These are phyloP conservation scores for Pseudonectria foliicola DNA, from an alignment of 2,329 filamentous ascomycete genomes.

Conservation along the genomic window DNA sequence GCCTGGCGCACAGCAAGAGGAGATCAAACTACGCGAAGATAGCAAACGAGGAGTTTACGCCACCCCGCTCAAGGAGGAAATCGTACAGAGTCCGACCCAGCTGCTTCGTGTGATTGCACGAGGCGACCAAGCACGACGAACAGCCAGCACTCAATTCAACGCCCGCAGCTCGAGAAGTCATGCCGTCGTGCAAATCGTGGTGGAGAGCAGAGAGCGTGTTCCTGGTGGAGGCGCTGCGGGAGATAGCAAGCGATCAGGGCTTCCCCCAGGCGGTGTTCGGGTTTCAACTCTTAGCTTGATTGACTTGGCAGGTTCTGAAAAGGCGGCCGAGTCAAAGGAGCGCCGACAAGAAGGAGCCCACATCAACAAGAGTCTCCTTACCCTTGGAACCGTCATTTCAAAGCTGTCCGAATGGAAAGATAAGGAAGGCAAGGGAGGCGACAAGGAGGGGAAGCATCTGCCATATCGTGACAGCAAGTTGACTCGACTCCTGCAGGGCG, in stretches of 20 bases:
- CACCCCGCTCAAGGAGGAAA: constrained; percentile 92
- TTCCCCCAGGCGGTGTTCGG: constrained; percentile 80
- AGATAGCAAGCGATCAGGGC: constrained; percentile 56
- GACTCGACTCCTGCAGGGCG: constrained; percentile 84
- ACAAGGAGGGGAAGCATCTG: constrained; percentile 85
- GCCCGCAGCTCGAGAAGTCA: constrained; percentile 94
- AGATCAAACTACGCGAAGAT: constrained; percentile 96
- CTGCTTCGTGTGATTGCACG: constrained; percentile 89
- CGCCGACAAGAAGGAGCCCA: constrained; percentile 90
- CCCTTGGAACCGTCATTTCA: constrained; percentile 89
- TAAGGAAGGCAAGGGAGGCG: constrained; percentile 62
- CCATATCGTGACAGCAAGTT: constrained; percentile 98
- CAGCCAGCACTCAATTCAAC: constrained; percentile 95
- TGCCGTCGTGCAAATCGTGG: constrained; percentile 96
- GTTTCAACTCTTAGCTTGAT: constrained; percentile 94
- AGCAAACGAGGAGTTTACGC: constrained; percentile 95
- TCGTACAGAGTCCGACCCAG: constrained; percentile 95
- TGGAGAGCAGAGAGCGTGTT: constrained; percentile 86
- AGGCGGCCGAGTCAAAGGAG: constrained; percentile 92
- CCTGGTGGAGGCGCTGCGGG: constrained; percentile 38
- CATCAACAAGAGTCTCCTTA: constrained; percentile 97
- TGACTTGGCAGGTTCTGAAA: constrained; percentile 92
- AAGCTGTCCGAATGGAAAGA: constrained; percentile 86
- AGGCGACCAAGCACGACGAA: constrained; percentile 83
- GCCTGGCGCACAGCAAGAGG: constrained; percentile 60